Evolutionary conservation across 352 stramenopile genomes (phyloP).

Genomic region (Globisporangium nagaii): DNA sequence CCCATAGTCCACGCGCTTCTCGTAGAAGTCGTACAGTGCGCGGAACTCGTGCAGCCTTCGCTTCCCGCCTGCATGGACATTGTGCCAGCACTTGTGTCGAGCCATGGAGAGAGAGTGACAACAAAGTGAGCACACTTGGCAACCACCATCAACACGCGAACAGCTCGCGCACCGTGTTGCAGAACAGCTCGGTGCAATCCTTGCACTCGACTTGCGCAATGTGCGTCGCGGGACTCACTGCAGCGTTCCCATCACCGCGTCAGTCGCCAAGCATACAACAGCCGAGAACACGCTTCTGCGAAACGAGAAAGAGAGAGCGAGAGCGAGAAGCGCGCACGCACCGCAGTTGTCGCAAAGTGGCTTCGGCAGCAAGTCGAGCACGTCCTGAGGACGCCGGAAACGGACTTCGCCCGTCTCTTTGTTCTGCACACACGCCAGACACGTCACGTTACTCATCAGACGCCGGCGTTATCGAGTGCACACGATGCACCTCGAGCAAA

Average conservation of each 20-base stretch:
- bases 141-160: not conserved
- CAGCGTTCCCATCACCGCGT: not conserved
- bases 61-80: slow-evolving; percentile 84
- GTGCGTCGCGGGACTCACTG: slow-evolving; percentile 13
- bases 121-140: not conserved
- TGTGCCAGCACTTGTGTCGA: slow-evolving; percentile 66
- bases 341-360: slow-evolving; percentile 89
- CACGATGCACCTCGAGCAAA: not conserved
- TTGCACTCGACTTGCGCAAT: slow-evolving; percentile 81
- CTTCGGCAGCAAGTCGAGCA: slow-evolving; percentile 87
- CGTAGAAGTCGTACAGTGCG: slow-evolving; percentile 90
- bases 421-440: slow-evolving; percentile 44
- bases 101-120: not conserved
- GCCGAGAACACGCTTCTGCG: no score
- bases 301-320: no score
- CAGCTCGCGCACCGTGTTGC: slow-evolving; percentile 37
- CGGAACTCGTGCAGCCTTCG: slow-evolving; percentile 80
- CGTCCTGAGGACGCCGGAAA: slow-evolving; percentile 85
- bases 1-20: slow-evolving; percentile 87
- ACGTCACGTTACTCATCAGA: no score
- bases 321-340: slow-evolving; percentile 18
- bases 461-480: no score
- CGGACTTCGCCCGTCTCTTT: slow-evolving; percentile 90
- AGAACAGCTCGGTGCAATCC: slow-evolving; percentile 89
- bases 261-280: not conserved